These are phyloP conservation scores for Nakazawaea anatomiae DNA, from an alignment of 805 yeast species.

Conservation along the genomic window DNA sequence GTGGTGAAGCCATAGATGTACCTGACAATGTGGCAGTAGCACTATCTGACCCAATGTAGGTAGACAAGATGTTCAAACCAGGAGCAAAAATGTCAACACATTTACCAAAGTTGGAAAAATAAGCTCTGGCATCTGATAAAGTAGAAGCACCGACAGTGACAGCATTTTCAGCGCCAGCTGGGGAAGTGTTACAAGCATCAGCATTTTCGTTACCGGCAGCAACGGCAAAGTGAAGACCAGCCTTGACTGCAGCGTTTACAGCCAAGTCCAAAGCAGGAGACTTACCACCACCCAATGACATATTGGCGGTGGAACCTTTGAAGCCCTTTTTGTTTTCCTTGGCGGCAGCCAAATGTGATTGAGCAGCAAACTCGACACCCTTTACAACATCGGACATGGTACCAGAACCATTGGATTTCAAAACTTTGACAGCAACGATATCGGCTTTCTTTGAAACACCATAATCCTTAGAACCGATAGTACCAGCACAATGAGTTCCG, in stretches of 20 bases:
- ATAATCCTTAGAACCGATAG: conserved; percentile 71
- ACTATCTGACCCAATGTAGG: conserved; percentile 69
- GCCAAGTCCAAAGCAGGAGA: conserved; percentile 84
- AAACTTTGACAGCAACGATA: conserved; percentile 77
- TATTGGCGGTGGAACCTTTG: conserved; percentile 85
- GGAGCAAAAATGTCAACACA: conserved; percentile 98
- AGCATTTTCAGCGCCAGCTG: conserved; percentile 80
- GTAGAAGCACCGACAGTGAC: conserved; percentile 96
- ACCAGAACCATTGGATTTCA: conserved; percentile 79
- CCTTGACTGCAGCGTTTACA: conserved; percentile 81
- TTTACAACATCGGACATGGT: conserved; percentile 77
- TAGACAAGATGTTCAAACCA: conserved; percentile 82
- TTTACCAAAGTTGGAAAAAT: conserved; percentile 90
- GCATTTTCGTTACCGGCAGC: conserved; percentile 96
- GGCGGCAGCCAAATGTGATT: conserved; percentile 51
- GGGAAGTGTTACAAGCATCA: conserved; percentile 90
- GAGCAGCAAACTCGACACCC: conserved; percentile 82
- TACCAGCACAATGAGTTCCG: conserved; percentile 98
- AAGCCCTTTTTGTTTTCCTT: conserved; percentile 54
- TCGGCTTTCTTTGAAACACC: conserved; percentile 84
- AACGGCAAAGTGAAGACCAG: conserved; percentile 88
- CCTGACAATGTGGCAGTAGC: conserved; percentile 87
- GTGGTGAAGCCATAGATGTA: conserved; percentile 98
- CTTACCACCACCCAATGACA: conserved; percentile 93
- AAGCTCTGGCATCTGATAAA: conserved; percentile 83